Evolutionary conservation across 148 eudicot genomes (phyloP).

Genomic region (Polygonum aviculare): DNA sequence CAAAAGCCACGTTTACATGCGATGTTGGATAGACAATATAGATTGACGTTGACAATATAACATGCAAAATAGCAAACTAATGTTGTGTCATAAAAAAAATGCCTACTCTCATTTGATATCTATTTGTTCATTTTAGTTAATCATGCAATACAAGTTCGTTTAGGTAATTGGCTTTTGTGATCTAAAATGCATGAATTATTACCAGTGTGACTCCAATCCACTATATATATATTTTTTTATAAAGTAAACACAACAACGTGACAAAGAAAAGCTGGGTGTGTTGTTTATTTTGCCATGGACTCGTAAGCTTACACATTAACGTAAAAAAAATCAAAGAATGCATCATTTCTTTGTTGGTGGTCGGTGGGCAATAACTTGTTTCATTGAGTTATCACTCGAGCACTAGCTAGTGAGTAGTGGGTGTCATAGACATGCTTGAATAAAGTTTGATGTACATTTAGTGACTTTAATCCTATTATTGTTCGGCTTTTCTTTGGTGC

Average conservation of each 20-base stretch:
- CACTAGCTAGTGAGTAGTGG: not conserved
- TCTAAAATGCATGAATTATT: not conserved
- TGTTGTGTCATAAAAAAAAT: not conserved
- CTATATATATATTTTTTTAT: not conserved
- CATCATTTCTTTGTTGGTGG: not conserved
- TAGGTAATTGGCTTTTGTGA: not conserved
- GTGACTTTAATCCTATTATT: too few relatives aligned
- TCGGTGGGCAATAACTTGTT: not conserved
- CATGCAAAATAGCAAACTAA: not conserved
- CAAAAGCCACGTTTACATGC: not conserved
- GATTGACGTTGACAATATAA: not conserved
- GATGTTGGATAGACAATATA: not conserved
- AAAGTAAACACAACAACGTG: conserved; percentile 4
- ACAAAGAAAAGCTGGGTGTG: not conserved
- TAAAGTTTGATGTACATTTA: too few relatives aligned
- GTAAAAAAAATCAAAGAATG: not conserved
- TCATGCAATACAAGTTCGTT: not conserved
- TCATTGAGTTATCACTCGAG: not conserved
- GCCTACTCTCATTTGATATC: not conserved
- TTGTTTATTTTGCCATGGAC: not conserved
- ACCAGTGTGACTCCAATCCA: not conserved
- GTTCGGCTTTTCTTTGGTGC: too few relatives aligned
- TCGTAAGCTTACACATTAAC: not conserved
- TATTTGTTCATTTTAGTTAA: too few relatives aligned
- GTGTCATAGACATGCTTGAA: too few relatives aligned